A percentile compares a stretch with the other conserved stretches of the same genome.
Evolutionary conservation across 2,329 filamentous ascomycete species (phyloP).

Genomic region (Phoma sp.): DNA sequence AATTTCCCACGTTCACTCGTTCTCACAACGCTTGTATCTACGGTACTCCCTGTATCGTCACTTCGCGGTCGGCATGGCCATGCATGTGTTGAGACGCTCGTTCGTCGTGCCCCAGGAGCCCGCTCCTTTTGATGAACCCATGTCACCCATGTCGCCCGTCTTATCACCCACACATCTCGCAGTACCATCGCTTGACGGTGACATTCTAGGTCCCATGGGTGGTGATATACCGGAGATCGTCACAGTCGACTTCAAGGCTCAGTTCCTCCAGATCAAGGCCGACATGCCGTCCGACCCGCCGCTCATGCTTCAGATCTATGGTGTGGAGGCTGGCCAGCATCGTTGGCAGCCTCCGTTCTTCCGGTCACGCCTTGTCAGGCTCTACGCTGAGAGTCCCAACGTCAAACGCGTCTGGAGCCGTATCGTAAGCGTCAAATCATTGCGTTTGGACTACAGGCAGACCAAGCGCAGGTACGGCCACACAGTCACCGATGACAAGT

Average conservation of each 20-base stretch:
- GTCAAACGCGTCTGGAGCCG: constrained; percentile 86
- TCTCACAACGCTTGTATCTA: constrained; percentile 77
- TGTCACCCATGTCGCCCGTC: constrained; percentile 23
- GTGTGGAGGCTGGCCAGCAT: constrained; percentile 81
- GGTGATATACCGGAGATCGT: constrained; percentile 67
- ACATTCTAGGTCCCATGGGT: constrained; percentile 33
- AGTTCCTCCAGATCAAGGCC: constrained; percentile 85
- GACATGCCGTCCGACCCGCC: constrained; percentile 88
- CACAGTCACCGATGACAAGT: constrained; percentile 72
- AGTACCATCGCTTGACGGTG: constrained; percentile 42
- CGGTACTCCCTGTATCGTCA: constrained; percentile 95
- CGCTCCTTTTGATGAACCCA: constrained; percentile 19
- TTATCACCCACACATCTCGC: constrained; percentile 32
- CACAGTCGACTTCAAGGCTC: constrained; percentile 80
- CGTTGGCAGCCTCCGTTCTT: constrained; percentile 87
- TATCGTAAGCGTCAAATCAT: constrained; percentile 80
- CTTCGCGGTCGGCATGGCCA: constrained; percentile 84
- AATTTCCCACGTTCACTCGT: constrained; percentile 84
- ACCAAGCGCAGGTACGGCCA: constrained; percentile 72
- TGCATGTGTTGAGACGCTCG: constrained; percentile 68
- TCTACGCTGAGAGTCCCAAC: constrained; percentile 87
- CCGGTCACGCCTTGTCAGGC: constrained; percentile 75
- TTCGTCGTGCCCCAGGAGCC: constrained; percentile 40
- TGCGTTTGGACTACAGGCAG: constrained; percentile 81
- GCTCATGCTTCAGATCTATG: constrained; percentile 87